These are phyloP conservation scores for Trichoderma atroviride DNA, from an alignment of 2,329 filamentous ascomycete genomes.

Conservation along the genomic window DNA sequence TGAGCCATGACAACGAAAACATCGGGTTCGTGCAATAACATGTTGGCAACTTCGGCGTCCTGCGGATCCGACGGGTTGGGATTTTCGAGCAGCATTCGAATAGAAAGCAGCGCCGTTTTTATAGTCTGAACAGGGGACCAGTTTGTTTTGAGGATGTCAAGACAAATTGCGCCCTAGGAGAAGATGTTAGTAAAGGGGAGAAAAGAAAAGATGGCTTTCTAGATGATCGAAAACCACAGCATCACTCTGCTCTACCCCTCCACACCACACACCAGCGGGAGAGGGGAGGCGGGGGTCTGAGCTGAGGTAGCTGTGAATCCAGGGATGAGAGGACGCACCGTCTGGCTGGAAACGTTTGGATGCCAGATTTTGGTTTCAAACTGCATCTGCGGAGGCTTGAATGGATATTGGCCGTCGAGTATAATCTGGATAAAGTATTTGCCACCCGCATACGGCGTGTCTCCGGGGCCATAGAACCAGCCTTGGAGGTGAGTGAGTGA, in stretches of 20 bases:
- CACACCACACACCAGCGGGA: neutral
- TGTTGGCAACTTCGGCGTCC: slow-evolving; percentile 90
- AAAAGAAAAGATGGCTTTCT: neutral
- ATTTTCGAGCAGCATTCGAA: slow-evolving; percentile 89
- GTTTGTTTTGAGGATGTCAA: slow-evolving; percentile 84
- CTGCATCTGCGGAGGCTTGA: slow-evolving; percentile 86
- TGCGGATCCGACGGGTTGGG: slow-evolving; percentile 97
- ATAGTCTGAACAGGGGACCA: slow-evolving; percentile 98
- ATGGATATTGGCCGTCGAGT: slow-evolving; percentile 88
- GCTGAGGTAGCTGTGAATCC: neutral
- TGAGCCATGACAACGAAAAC: slow-evolving; percentile 80
- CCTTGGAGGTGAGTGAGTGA: slow-evolving; percentile 80
- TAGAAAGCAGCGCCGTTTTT: slow-evolving; percentile 89
- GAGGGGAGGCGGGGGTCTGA: neutral
- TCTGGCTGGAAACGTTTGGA: slow-evolving; percentile 93
- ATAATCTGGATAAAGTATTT: slow-evolving; percentile 80
- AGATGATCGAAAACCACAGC: neutral
- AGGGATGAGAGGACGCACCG: slow-evolving; percentile 57
- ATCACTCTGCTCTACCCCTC: neutral
- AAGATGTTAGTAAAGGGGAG: neutral
- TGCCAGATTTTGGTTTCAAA: slow-evolving; percentile 97
- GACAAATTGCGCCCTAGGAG: slow-evolving; percentile 85
- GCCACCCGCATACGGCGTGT: slow-evolving; percentile 90
- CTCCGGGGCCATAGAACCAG: slow-evolving; percentile 81
- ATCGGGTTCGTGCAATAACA: slow-evolving; percentile 79